Evolutionary conservation across 2,329 filamentous ascomycete genomes (phyloP), one percentile per base, ranked within the genome.

Genomic region (Metarhizium album): DNA sequence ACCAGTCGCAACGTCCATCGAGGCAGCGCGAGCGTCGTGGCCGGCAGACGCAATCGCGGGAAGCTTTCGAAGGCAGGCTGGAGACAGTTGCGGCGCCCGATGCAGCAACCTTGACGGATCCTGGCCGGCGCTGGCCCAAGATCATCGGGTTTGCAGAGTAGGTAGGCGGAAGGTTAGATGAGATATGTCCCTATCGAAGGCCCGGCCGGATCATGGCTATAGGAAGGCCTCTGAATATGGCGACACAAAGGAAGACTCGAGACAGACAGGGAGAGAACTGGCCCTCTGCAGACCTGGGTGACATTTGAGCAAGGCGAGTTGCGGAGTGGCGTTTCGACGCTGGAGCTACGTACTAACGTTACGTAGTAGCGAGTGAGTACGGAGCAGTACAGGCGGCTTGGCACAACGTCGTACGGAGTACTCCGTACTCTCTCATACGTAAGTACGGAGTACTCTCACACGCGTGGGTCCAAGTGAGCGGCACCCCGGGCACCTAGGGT

Each of bases 1-100:
- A n/a, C 23, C 40, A 14, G 42, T 24, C 13, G 18, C 4, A 3
- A 11, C 29, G 20, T 40, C 42, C 54, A 52, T 53, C 49, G 45
- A 45, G 16, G 35, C 46, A 4, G 46, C 24, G 35, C 45, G 46
- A 35, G 46, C 37, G 48, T 49, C 35, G 42, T 45, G 33, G 48
- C 52, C 47, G 5, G 49, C 52, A 45, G 46, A 48, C 45, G 46
- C 49, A 31, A 45, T 33, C 37, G 50, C 38, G 37, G 37, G 38
- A 42, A 29, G 29, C 38, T 38, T 27, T 50, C 37, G 49, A 48
- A n/a, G 35, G 22, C 47, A 35, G 29, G 29, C 40, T 47, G 23
- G 31, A 49, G 43, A 9, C 6, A 7, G 37, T 43, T 16, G 24
- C 14, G 42, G 31, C 27, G 31, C 43, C 31, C 16, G 45, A 40